These are phyloP conservation scores for Fusarium pilosicola DNA, from an alignment of 2,329 filamentous ascomycete species.

Conservation along the genomic window DNA sequence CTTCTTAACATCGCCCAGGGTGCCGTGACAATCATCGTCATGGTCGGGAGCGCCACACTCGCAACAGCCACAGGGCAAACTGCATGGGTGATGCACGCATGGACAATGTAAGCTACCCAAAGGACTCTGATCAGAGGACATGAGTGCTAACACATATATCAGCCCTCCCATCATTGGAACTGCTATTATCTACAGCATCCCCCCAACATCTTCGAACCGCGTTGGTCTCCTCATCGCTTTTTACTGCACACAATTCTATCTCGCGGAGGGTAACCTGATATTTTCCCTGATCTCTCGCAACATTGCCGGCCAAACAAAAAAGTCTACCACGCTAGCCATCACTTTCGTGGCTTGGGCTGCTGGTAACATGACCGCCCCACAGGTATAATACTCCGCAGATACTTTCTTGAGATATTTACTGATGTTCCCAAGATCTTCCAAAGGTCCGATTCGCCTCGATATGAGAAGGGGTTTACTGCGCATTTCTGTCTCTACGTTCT, in stretches of 20 bases:
- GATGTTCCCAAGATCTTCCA: not conserved
- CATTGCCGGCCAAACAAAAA: conserved; percentile 57
- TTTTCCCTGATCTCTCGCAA: conserved; percentile 26
- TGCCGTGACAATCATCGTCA: conserved; percentile 48
- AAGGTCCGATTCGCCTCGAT: not conserved
- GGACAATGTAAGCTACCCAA: not conserved
- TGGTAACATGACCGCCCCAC: conserved; percentile 55
- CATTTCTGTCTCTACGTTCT: not conserved
- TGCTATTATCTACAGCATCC: conserved; percentile 51
- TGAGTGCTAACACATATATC: not conserved
- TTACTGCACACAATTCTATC: conserved; percentile 52
- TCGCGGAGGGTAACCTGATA: not conserved
- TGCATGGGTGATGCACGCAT: not conserved
- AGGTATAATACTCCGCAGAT: conserved; percentile 9
- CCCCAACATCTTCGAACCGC: conserved; percentile 43
- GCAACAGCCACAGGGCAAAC: conserved; percentile 29
- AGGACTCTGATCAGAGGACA: not conserved
- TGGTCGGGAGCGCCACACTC: conserved; percentile 42
- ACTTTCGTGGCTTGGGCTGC: conserved; percentile 55
- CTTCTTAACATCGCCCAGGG: not conserved
- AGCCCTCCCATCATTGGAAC: conserved; percentile 52
- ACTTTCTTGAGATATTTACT: not conserved
- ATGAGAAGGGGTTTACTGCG: not conserved
- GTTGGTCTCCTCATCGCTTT: conserved; percentile 53
- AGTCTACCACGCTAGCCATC: conserved; percentile 53